Percentiles rank a stretch among this genome's conserved stretches.
These are phyloP conservation scores for Geotrichum australiense DNA, from an alignment of 1,139 yeast species.

Conservation along the genomic window DNA sequence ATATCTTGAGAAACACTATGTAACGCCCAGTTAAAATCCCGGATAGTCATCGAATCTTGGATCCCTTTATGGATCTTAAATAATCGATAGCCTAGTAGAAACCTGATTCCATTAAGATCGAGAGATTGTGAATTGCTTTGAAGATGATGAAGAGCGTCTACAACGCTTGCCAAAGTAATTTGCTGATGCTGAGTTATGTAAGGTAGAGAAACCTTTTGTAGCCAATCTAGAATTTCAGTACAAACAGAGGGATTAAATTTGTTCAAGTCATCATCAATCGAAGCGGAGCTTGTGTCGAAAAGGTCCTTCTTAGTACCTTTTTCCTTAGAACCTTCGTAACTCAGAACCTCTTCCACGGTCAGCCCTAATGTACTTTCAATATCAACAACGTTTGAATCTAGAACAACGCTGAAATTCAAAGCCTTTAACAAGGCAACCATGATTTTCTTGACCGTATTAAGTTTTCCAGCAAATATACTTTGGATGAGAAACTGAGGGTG, in stretches of 20 bases:
- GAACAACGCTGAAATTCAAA: slow-evolving; percentile 44
- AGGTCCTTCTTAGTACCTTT: slow-evolving; percentile 8
- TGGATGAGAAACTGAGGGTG: slow-evolving; percentile 90
- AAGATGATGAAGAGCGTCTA: slow-evolving; percentile 55
- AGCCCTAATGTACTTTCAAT: slow-evolving; percentile 25
- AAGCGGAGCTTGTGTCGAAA: slow-evolving; percentile 11
- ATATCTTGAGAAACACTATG: slow-evolving; percentile 75
- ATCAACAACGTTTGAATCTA: slow-evolving; percentile 27
- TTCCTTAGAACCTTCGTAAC: slow-evolving; percentile 8
- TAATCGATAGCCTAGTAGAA: slow-evolving; percentile 64
- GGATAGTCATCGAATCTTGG: slow-evolving; percentile 52
- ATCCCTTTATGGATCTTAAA: slow-evolving; percentile 49
- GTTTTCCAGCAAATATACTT: slow-evolving; percentile 57
- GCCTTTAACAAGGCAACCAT: slow-evolving; percentile 46
- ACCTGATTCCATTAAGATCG: slow-evolving; percentile 69
- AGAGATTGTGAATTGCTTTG: slow-evolving; percentile 44
- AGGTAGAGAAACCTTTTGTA: slow-evolving; percentile 64
- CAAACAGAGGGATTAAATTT: slow-evolving; percentile 44
- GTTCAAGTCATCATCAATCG: slow-evolving; percentile 38
- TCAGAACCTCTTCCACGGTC: slow-evolving; percentile 14
- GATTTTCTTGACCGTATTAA: slow-evolving; percentile 50
- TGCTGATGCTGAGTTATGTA: slow-evolving; percentile 88
- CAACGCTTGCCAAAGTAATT: slow-evolving; percentile 64
- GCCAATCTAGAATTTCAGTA: slow-evolving; percentile 48
- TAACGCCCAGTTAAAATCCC: slow-evolving; percentile 84